Evolutionary conservation across 164 flowering plant species (phyloP).

Genomic region (Akebia trifoliata): DNA sequence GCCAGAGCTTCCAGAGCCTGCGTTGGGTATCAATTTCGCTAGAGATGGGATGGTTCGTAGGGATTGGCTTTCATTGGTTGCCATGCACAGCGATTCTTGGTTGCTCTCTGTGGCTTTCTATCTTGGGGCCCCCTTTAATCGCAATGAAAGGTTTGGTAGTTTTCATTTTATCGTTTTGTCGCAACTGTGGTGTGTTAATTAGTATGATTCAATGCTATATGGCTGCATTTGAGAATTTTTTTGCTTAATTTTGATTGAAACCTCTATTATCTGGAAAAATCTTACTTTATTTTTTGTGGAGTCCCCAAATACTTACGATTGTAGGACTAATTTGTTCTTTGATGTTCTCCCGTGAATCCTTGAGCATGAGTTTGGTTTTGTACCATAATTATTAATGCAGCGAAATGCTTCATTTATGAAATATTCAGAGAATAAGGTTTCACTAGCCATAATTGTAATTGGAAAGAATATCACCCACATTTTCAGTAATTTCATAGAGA

Average conservation of each 20-base stretch:
- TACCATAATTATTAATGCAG: no score
- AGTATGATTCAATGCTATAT: conserved; percentile 5
- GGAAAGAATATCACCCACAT: neutral
- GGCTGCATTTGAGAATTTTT: neutral
- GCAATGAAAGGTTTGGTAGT: conserved; percentile 69
- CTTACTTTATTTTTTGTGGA: neutral
- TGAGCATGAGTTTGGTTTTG: no score
- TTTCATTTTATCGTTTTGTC: neutral
- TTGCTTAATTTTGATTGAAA: neutral
- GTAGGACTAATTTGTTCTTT: neutral
- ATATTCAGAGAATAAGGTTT: neutral
- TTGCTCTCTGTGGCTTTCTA: conserved; percentile 90
- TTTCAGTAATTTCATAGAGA: neutral
- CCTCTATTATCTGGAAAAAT: neutral
- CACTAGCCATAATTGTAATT: neutral
- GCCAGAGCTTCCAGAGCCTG: conserved; percentile 96
- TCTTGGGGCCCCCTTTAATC: conserved; percentile 76
- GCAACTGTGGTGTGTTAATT: conserved; percentile 1
- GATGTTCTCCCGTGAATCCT: no score
- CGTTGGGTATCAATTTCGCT: conserved; percentile 87
- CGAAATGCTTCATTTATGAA: neutral
- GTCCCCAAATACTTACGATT: neutral
- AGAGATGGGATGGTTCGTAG: conserved; percentile 93
- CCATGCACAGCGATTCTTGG: conserved; percentile 95
- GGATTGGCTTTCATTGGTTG: conserved; percentile 88